Base-by-base conservation (phyloP, 140 eudicot species). In the Stevia rebaudiana region DNA sequence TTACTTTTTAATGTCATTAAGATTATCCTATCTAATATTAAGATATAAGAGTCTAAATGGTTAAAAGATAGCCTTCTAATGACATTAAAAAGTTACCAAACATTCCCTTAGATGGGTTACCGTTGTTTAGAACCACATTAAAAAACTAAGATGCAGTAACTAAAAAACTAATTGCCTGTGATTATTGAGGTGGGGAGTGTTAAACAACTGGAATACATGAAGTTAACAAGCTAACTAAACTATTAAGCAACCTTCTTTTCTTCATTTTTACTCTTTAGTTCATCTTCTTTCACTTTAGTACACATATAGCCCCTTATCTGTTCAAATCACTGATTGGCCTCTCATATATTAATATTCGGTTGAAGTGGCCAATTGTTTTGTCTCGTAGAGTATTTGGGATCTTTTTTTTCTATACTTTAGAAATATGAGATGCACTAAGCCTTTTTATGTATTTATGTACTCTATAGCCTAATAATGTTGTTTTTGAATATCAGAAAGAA, bases 221-320 rank as follows among this genome's bases (percentile, higher is more conserved):
- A 61, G 52, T 63, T 72, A 72, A 63, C 58, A 48, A 72, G 58
- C 71, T 52, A 53, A 52, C 66, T 73, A 64, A 73, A 73, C 24
- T 73, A 65, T 15, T 64, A 73, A 73, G 72, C 67, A 73, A 65
- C 61, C 43, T 44, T 73, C 43, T 35, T 64, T 33, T 65, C 78
- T 65, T 65, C 67, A 56, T 40, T 65, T 65, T 36, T 51, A 65
- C 72, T 73, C 67, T 43, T 54, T 73, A 65, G 2, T 15, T 44
- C 52, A 61, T 15, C 60, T 22, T 24, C 48, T 55, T 42, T 63
- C 2, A 19, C n/a, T n/a, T 40, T 40, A 40, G 3, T 35, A n/a
- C 58, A 52, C 31, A 50, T 19, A 24, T 63, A 51, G 40, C 55
- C 71, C 71, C 61, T 63, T 28, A 42, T 53, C 35, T 54, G 43